Conservation (phyloP, 352 stramenopile species). For the Elongisporangium senticosum region DNA sequence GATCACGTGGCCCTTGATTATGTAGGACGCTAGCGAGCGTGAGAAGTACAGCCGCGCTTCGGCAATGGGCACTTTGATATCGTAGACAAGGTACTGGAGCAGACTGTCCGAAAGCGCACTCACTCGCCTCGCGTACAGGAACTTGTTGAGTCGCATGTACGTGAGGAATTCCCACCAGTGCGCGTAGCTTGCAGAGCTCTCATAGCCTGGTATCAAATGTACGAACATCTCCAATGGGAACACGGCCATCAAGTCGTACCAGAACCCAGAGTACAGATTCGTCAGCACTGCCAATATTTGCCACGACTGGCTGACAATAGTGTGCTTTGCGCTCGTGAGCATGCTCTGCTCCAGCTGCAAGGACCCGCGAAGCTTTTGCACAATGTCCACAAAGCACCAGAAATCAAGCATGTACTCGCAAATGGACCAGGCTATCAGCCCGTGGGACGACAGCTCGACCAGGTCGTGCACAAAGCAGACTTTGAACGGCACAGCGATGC, state of each 20-base stretch:
- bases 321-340: neutral
- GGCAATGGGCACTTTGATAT: slow-evolving; percentile 32
- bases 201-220: neutral
- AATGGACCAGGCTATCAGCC: slow-evolving; percentile 30
- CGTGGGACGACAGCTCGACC: slow-evolving; percentile 5
- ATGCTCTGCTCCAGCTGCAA: slow-evolving; percentile 8
- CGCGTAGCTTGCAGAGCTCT: neutral
- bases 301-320: neutral
- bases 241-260: slow-evolving; percentile 32
- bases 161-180: slow-evolving; percentile 34
- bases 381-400: slow-evolving; percentile 41
- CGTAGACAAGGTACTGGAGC: slow-evolving; percentile 60
- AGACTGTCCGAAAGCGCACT: slow-evolving; percentile 33
- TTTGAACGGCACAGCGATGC: slow-evolving; percentile 43
- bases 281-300: neutral
- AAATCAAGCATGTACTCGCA: slow-evolving; percentile 53
- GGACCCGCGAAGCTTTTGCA: slow-evolving; percentile 24
- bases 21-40: slow-evolving; percentile 37
- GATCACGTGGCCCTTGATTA: slow-evolving; percentile 57
- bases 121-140: slow-evolving; percentile 34
- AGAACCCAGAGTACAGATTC: slow-evolving; percentile 21
- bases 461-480: slow-evolving; percentile 52
- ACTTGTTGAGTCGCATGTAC: slow-evolving; percentile 51
- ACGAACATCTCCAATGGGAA: slow-evolving; percentile 41
- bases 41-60: slow-evolving; percentile 45